Conservation (phyloP, 192 early-diverging fungal species). For the Pecoramyces ruminantium region DNA sequence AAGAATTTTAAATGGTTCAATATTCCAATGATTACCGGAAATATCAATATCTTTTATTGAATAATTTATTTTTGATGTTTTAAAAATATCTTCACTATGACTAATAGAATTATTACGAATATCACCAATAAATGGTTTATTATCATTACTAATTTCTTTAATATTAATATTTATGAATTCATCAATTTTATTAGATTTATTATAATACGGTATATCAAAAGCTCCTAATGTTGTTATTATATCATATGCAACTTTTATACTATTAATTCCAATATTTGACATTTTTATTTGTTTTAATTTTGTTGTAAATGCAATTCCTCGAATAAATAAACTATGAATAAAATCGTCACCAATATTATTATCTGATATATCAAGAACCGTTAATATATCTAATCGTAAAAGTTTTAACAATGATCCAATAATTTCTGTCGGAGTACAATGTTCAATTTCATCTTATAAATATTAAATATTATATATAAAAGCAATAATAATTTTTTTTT, state of each 20-base stretch:
- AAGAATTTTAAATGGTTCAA: neutral
- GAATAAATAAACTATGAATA: neutral
- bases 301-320: neutral
- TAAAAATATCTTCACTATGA: neutral
- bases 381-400: neutral
- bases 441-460: neutral
- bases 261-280: neutral
- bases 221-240: neutral
- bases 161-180: neutral
- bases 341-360: neutral
- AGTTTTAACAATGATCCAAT: neutral
- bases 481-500: no score
- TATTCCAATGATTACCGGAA: neutral
- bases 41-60: neutral
- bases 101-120: neutral
- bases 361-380: neutral
- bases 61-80: neutral
- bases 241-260: neutral
- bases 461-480: no score
- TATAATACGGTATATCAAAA: neutral
- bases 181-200: neutral
- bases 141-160: neutral
- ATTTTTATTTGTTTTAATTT: neutral
- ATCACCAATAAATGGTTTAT: neutral
- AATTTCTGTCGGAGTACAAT: neutral